These are phyloP conservation scores for Peltaster fructicola DNA, from an alignment of 2,329 filamentous ascomycete species.

Conservation along the genomic window DNA sequence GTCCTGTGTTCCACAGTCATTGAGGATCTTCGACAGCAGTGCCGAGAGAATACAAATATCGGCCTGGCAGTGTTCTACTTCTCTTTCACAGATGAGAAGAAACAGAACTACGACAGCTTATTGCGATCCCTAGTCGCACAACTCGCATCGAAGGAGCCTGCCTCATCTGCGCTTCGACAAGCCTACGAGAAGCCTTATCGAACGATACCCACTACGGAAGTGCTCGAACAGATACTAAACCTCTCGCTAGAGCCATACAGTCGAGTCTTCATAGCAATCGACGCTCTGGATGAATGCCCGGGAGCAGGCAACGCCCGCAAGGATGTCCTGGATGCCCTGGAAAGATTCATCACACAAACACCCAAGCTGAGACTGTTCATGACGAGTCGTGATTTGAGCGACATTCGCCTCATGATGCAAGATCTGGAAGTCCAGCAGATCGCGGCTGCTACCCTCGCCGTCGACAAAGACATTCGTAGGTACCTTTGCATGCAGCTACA, in stretches of 20 bases:
- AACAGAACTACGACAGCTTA: conserved; percentile 7
- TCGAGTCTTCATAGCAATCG: conserved; percentile 17
- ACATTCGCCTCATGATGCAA: conserved; percentile 8
- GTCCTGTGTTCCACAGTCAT: conserved; percentile 10
- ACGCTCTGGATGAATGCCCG: conserved; percentile 20
- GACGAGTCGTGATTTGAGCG: conserved; percentile 9
- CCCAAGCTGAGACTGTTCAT: conserved; percentile 7
- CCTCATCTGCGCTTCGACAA: conserved; percentile 6
- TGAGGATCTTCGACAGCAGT: conserved; percentile 7
- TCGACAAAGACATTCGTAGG: conserved; percentile 7
- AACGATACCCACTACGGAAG: conserved; percentile 5
- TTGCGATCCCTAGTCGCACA: conserved; percentile 8
- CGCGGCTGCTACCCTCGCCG: conserved; percentile 2
- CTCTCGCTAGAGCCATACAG: conserved; percentile 5
- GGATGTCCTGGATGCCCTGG: conserved; percentile 5
- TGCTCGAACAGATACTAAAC: conserved; percentile 9
- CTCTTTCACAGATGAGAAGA: conserved; percentile 12
- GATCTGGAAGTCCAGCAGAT: conserved; percentile 4
- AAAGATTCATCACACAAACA: conserved; percentile 5
- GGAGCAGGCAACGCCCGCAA: conserved; percentile 7
- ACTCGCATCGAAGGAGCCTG: conserved; percentile 7
- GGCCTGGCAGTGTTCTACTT: conserved; percentile 10
- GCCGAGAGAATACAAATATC: conserved; percentile 1
- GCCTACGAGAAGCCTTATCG: conserved; percentile 6
- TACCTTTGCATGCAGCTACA: conserved; percentile 7